phyloP scores from a whole-genome alignment of 2,329 filamentous ascomycete genomes.

The Kalaharituber pfeilii region DNA sequence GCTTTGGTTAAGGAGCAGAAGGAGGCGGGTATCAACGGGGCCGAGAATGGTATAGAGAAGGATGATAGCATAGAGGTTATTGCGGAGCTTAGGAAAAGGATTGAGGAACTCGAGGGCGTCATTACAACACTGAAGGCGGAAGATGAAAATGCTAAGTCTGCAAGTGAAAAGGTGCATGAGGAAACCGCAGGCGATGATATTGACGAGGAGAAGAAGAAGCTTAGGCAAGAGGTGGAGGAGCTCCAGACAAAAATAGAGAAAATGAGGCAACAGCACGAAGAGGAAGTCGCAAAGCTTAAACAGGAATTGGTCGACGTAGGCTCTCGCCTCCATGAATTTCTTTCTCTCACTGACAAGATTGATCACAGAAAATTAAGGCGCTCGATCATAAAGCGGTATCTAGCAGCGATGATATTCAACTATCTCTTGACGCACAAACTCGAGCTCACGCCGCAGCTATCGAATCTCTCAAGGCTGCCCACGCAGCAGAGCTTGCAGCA shows the following conservation, averaged over 20 bases:
- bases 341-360: not conserved
- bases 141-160: conserved; percentile 10
- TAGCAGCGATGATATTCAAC: conserved; percentile 9
- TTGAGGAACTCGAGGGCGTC: conserved; percentile 10
- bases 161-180: conserved; percentile 4
- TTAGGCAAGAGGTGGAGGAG: conserved; percentile 10
- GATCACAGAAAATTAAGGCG: conserved; percentile 6
- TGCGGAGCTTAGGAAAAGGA: conserved; percentile 2
- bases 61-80: not conserved
- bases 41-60: conserved; percentile 4
- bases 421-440: conserved; percentile 11
- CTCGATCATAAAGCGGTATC: conserved; percentile 7
- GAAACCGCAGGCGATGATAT: conserved; percentile 4
- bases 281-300: conserved; percentile 12
- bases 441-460: conserved; percentile 11
- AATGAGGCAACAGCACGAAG: conserved; percentile 12
- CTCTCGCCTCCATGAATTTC: not conserved
- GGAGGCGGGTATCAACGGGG: conserved; percentile 4
- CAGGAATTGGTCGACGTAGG: conserved; percentile 15
- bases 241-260: conserved; percentile 11
- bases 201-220: conserved; percentile 7
- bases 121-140: conserved; percentile 9
- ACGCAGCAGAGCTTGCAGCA: conserved; percentile 14
- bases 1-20: conserved; percentile 8
- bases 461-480: conserved; percentile 11